A percentile compares a stretch with the other conserved stretches of the same genome.
Evolutionary conservation across 306 rosid genomes (phyloP).

Genomic region (Vigna radiata): DNA sequence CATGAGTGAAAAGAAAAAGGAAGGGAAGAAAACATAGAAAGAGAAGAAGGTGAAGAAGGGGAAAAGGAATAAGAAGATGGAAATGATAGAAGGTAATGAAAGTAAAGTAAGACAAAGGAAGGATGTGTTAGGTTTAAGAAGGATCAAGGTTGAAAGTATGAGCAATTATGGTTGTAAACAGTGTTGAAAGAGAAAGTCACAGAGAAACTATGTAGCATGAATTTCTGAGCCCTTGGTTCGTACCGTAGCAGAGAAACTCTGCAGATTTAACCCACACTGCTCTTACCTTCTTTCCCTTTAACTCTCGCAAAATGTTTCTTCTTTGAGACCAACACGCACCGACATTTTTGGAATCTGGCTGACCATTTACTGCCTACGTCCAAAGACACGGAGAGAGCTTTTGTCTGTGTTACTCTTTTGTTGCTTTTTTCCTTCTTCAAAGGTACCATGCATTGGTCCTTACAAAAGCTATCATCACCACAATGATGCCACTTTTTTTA

Average conservation of each 20-base stretch:
- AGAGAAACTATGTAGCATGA: conserved; percentile 49
- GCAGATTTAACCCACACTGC: conserved; percentile 50
- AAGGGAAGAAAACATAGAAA: conserved; percentile 13
- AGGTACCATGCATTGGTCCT: conserved; percentile 68
- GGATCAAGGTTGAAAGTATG: not conserved
- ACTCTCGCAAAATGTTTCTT: conserved; percentile 44
- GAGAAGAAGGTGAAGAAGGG: conserved; percentile 39
- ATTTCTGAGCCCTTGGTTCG: conserved; percentile 63
- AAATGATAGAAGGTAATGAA: conserved; percentile 46
- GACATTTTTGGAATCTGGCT: conserved; percentile 54
- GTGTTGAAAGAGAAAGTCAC: conserved; percentile 26
- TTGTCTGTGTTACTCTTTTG: conserved; percentile 42
- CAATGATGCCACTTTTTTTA: conserved; percentile 48
- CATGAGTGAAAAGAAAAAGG: conserved; percentile 25
- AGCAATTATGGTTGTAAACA: conserved; percentile 2
- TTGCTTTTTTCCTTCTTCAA: conserved; percentile 69
- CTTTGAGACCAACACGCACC: conserved; percentile 51
- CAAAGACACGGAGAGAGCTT: conserved; percentile 53
- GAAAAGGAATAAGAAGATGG: conserved; percentile 43
- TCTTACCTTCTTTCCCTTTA: conserved; percentile 46
- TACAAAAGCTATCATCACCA: conserved; percentile 57
- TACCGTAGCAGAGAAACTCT: conserved; percentile 43
- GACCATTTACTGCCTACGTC: conserved; percentile 53
- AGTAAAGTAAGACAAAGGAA: conserved; percentile 44
- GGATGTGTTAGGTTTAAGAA: conserved; percentile 21